Percentiles rank a stretch among this genome's conserved stretches.
These are phyloP conservation scores for Curvularia eragrostidis DNA, from an alignment of 2,329 filamentous ascomycete genomes.

Conservation along the genomic window DNA sequence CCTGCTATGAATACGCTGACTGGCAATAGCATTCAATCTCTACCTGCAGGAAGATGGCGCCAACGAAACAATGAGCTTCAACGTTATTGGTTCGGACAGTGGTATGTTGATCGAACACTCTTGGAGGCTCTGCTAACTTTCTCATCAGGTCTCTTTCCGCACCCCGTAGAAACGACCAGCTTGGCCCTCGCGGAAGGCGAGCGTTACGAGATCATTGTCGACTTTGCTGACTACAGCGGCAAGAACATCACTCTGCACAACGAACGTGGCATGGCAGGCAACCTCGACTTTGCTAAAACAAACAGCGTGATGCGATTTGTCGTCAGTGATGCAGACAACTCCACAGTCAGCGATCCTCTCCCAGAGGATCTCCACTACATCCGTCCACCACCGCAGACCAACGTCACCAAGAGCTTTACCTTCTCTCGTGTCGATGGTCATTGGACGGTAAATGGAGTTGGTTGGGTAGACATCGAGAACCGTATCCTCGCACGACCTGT, in stretches of 20 bases:
- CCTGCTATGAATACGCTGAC: not conserved
- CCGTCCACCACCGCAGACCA: constrained; percentile 28
- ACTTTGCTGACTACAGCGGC: constrained; percentile 59
- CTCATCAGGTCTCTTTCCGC: constrained; percentile 52
- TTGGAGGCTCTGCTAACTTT: not conserved
- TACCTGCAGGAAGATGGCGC: constrained; percentile 51
- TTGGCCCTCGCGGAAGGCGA: constrained; percentile 63
- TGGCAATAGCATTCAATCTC: constrained; percentile 54
- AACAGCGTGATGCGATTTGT: constrained; percentile 52
- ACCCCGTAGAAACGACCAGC: constrained; percentile 53
- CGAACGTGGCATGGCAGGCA: constrained; percentile 52
- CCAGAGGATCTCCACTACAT: constrained; percentile 38
- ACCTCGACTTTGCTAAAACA: constrained; percentile 59
- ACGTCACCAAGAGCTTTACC: constrained; percentile 34
- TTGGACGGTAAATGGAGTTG: constrained; percentile 47
- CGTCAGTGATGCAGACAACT: constrained; percentile 48
- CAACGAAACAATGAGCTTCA: constrained; percentile 53
- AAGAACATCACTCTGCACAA: constrained; percentile 59
- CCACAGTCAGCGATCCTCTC: constrained; percentile 36
- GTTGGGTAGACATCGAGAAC: constrained; percentile 43
- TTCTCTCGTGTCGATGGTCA: constrained; percentile 39
- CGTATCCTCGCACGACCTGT: constrained; percentile 41
- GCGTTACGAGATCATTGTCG: constrained; percentile 64
- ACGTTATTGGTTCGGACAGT: constrained; percentile 62
- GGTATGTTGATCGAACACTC: constrained; percentile 34